Conservation (phyloP, 768 basidiomycete genomes). For the Auricularia heimuer region DNA sequence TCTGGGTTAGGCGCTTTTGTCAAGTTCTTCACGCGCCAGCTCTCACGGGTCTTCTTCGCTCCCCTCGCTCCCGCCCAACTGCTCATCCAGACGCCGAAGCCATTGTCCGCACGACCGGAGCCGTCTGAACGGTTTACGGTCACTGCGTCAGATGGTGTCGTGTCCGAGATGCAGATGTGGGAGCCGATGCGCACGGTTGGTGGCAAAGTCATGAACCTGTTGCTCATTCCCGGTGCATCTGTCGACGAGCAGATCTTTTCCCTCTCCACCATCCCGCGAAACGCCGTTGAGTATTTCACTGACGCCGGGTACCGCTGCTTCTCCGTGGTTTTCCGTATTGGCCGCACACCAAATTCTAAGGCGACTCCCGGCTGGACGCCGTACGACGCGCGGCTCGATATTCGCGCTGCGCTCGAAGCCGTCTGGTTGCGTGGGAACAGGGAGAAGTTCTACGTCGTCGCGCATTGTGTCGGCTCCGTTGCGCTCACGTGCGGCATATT, state of each 20-base stretch:
- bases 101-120: not conserved
- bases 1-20: not conserved
- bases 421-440: not conserved
- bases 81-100: not conserved
- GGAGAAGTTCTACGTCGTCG: constrained; percentile 1
- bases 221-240: not conserved
- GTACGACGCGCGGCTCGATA: constrained; percentile 2
- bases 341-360: not conserved
- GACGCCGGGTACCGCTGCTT: not conserved
- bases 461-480: constrained; percentile 2
- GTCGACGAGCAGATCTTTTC: not conserved
- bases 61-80: not conserved
- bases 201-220: not conserved
- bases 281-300: constrained; percentile 4
- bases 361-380: not conserved
- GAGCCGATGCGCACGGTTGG: not conserved
- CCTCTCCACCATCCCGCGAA: not conserved
- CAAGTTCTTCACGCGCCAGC: not conserved
- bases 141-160: not conserved
- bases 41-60: not conserved
- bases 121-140: not conserved
- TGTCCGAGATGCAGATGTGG: not conserved
- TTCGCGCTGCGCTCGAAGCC: not conserved
- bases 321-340: not conserved
- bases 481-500: constrained; percentile 1